These are phyloP conservation scores for Globisporangium carolinianum DNA, from an alignment of 352 stramenopile species.

Conservation along the genomic window DNA sequence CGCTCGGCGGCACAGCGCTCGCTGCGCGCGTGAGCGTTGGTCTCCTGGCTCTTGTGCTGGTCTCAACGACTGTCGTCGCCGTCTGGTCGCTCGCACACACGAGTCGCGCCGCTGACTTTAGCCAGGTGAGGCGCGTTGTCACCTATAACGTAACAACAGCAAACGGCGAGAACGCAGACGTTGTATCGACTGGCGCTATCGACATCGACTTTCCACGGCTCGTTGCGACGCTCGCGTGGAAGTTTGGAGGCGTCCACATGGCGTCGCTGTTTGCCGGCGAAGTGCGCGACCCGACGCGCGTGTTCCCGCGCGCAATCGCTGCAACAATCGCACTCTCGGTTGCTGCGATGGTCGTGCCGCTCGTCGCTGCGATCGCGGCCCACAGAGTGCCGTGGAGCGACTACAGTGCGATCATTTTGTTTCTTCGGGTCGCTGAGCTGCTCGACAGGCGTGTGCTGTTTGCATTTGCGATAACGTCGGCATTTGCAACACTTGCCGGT, in stretches of 20 bases:
- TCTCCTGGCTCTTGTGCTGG: conserved; percentile 7
- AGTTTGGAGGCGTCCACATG: conserved; percentile 85
- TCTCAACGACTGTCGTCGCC: conserved; percentile 15
- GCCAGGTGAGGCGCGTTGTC: conserved; percentile 1
- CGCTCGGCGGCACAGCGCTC: conserved; percentile 16
- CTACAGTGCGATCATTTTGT: not conserved
- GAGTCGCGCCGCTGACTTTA: not conserved
- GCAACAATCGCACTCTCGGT: conserved; percentile 54
- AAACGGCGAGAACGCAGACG: not conserved
- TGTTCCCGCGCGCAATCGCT: conserved; percentile 72
- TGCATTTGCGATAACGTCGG: not conserved
- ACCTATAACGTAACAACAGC: not conserved
- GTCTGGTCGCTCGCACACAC: conserved; percentile 14
- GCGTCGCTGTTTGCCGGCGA: conserved; percentile 82
- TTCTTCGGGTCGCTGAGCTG: not conserved
- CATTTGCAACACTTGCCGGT: conserved; percentile 36
- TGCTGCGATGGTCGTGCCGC: conserved; percentile 65
- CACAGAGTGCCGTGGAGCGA: not conserved
- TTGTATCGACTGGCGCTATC: conserved; percentile 7
- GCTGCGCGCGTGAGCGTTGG: conserved; percentile 10
- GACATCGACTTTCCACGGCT: conserved; percentile 52
- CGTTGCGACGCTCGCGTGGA: conserved; percentile 93
- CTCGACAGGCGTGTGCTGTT: conserved; percentile 4
- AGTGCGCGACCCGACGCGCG: conserved; percentile 57
- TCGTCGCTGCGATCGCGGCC: conserved; percentile 58